Conservation (phyloP, 1,284 basidiomycete genomes). For the Phaffia rhodozyma region DNA sequence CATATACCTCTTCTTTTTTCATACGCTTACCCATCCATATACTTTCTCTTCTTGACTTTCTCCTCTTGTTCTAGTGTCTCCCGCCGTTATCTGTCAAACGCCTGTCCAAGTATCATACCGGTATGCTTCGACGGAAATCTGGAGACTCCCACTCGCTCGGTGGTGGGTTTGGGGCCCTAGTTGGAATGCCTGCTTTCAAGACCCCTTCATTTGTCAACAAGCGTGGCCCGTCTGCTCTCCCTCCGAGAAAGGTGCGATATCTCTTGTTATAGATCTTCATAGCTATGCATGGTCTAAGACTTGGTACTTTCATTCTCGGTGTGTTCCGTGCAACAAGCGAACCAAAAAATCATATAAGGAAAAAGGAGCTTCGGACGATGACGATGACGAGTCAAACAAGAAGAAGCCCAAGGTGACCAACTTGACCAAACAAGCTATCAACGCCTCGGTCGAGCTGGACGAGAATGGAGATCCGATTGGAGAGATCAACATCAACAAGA, state of each 20-base stretch:
- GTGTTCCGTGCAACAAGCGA: not conserved
- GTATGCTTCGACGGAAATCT: conserved; percentile 6
- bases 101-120: no score
- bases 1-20: no score
- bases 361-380: conserved; percentile 43
- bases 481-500: conserved; percentile 45
- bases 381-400: conserved; percentile 43
- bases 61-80: no score
- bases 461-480: conserved; percentile 34
- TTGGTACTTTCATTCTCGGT: not conserved
- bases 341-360: conserved; percentile 50
- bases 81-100: no score
- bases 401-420: conserved; percentile 49
- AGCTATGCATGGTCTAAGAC: not conserved
- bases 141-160: not conserved
- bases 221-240: conserved; percentile 11
- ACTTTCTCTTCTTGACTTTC: no score
- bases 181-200: conserved; percentile 12
- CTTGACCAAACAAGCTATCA: conserved; percentile 36
- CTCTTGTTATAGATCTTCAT: not conserved
- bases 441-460: conserved; percentile 30
- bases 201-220: conserved; percentile 4
- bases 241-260: conserved; percentile 12
- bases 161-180: conserved; percentile 13
- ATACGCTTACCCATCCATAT: no score